phyloP scores from a whole-genome alignment of 2,329 filamentous ascomycete genomes.

The Fonsecaea erecta region DNA sequence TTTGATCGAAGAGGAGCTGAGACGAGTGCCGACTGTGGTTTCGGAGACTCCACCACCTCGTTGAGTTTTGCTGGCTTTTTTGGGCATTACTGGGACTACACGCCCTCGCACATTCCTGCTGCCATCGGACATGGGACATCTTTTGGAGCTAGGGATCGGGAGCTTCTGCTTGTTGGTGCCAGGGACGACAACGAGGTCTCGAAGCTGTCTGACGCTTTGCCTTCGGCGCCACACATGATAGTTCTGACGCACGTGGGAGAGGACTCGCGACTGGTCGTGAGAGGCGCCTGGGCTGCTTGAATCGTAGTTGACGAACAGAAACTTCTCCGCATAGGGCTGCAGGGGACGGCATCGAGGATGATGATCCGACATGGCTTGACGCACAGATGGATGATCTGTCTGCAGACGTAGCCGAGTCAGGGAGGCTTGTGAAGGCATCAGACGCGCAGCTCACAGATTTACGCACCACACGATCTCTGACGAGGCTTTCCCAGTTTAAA shows the following conservation, averaged over 20 bases:
- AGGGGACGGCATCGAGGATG: not conserved
- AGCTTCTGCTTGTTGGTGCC: not conserved
- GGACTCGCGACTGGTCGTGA: not conserved
- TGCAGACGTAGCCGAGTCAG: not conserved
- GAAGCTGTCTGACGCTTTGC: not conserved
- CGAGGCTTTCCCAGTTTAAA: not conserved
- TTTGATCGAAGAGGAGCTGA: not conserved
- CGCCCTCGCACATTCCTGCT: not conserved
- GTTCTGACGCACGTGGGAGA: slow-evolving; percentile 9
- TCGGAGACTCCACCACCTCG: not conserved
- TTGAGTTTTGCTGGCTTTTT: not conserved
- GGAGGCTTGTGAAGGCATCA: not conserved
- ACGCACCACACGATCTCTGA: not conserved
- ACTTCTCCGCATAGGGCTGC: not conserved
- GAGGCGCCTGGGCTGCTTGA: not conserved
- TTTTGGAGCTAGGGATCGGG: not conserved
- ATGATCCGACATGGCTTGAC: not conserved
- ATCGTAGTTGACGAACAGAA: slow-evolving; percentile 7
- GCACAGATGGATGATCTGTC: no score
- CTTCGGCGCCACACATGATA: not conserved
- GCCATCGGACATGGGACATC: not conserved
- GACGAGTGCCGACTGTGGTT: not conserved
- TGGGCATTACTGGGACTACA: not conserved
- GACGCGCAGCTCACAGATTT: not conserved
- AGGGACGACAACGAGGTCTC: not conserved